phyloP scores from a whole-genome alignment of 129 eudicot species.

The Helichrysum umbraculigerum region DNA sequence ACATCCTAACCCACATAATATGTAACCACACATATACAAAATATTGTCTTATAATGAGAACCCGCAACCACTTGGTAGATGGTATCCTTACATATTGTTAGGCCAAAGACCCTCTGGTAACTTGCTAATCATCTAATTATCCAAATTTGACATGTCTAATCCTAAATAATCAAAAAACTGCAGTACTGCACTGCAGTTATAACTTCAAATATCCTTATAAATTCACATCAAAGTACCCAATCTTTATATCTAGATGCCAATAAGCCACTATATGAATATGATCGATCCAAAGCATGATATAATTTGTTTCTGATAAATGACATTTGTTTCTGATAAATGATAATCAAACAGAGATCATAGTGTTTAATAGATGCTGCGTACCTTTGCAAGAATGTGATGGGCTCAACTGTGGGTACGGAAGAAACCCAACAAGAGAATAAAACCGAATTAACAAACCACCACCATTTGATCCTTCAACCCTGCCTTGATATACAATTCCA shows the following conservation, averaged over 20 bases:
- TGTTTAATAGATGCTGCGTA: slow-evolving; percentile 10
- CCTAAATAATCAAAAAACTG: too few relatives aligned
- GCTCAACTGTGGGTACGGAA: slow-evolving; percentile 87
- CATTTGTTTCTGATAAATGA: neutral
- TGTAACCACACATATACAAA: too few relatives aligned
- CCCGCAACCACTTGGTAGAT: too few relatives aligned
- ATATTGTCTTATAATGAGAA: too few relatives aligned
- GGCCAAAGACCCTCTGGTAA: too few relatives aligned
- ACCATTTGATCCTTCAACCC: slow-evolving; percentile 63
- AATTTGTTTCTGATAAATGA: neutral
- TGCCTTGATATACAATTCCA: slow-evolving; percentile 64
- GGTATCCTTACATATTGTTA: too few relatives aligned
- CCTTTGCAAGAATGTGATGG: slow-evolving; percentile 80
- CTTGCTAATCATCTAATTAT: too few relatives aligned
- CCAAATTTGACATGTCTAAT: too few relatives aligned
- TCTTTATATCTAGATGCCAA: neutral
- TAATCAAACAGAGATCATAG: neutral
- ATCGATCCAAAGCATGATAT: too few relatives aligned
- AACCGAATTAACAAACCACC: slow-evolving; percentile 86
- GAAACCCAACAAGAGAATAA: slow-evolving; percentile 76
- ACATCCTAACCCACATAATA: too few relatives aligned
- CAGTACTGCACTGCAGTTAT: too few relatives aligned
- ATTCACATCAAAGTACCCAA: neutral
- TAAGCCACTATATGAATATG: neutral
- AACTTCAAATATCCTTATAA: neutral